phyloP scores from a whole-genome alignment of 352 stramenopile species.

The Thalassiosira hispida region DNA sequence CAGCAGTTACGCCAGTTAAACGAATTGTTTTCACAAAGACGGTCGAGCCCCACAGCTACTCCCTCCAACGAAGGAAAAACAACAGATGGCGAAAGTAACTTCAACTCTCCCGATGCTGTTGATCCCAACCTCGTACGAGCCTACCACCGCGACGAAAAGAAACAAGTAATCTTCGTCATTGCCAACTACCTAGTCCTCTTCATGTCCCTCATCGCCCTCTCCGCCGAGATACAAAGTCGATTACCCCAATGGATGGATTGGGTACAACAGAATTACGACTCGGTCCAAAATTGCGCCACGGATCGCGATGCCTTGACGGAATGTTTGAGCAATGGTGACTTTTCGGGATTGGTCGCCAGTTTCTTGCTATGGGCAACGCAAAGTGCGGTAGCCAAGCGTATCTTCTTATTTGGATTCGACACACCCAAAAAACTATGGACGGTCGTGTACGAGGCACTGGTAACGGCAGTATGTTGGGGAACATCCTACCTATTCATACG shows the following conservation, averaged over 20 bases:
- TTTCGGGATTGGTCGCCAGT: conserved; percentile 77
- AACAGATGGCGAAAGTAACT: background rate
- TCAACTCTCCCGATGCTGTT: background rate
- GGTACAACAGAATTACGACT: conserved; percentile 76
- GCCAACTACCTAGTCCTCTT: conserved; percentile 84
- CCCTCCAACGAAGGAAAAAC: background rate
- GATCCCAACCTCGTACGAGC: background rate
- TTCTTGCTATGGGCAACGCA: conserved; percentile 79
- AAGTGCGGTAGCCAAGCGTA: conserved; percentile 68
- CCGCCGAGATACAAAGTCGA: conserved; percentile 79
- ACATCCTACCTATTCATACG: conserved; percentile 83
- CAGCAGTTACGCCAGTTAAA: conserved; percentile 58
- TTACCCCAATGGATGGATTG: conserved; percentile 69
- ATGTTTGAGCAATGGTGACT: conserved; percentile 78
- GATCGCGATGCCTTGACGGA: conserved; percentile 78
- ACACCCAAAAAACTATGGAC: conserved; percentile 80
- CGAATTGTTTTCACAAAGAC: conserved; percentile 38
- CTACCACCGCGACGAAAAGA: conserved; percentile 63
- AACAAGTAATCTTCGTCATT: conserved; percentile 80
- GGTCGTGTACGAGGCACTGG: conserved; percentile 81
- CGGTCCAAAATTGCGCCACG: conserved; percentile 79
- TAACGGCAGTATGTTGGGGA: conserved; percentile 82
- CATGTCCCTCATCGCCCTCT: conserved; percentile 77
- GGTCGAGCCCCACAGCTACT: background rate
- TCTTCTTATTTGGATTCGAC: conserved; percentile 85